These are phyloP conservation scores for Cyclocybe cylindracea DNA, from an alignment of 768 basidiomycete genomes.

Conservation along the genomic window DNA sequence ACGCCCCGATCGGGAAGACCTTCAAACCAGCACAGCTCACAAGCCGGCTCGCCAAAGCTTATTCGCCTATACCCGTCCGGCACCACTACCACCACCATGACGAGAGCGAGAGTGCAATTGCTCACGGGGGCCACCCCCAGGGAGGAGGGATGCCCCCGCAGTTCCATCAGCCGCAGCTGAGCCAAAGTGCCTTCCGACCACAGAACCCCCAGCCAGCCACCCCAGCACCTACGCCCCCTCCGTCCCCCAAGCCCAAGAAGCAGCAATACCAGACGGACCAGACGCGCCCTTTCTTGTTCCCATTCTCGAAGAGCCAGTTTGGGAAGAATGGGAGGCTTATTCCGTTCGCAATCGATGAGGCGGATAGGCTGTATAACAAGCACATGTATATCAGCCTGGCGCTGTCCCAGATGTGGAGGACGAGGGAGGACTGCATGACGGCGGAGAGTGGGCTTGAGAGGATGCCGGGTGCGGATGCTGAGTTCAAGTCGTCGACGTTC, in stretches of 20 bases:
- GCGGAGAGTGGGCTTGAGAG: conserved; percentile 89
- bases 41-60: conserved; percentile 82
- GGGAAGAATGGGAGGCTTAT: conserved; percentile 70
- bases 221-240: conserved; percentile 88
- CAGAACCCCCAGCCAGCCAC: conserved; percentile 72
- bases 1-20: conserved; percentile 34
- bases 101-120: conserved; percentile 35
- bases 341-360: conserved; percentile 95
- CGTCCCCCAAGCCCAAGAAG: conserved; percentile 89
- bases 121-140: conserved; percentile 40
- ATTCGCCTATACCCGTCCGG: conserved; percentile 90
- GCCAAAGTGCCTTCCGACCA: conserved; percentile 32
- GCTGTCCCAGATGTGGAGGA: conserved; percentile 92
- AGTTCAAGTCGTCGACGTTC: conserved; percentile 53
- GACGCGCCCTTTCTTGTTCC: conserved; percentile 89
- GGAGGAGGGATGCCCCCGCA: conserved; percentile 28
- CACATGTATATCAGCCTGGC: conserved; percentile 91
- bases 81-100: conserved; percentile 94
- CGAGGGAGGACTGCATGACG: conserved; percentile 93
- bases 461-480: conserved; percentile 68
- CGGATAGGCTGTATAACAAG: conserved; percentile 83
- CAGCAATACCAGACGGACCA: conserved; percentile 99
- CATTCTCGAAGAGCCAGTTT: conserved; percentile 74
- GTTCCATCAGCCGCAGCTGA: conserved; percentile 28
- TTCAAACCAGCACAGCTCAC: conserved; percentile 41